Percentiles rank a stretch among this genome's conserved stretches.
phyloP scores from a whole-genome alignment of 371 early-diverging fungal genomes.

The Rhizopus delemar region DNA sequence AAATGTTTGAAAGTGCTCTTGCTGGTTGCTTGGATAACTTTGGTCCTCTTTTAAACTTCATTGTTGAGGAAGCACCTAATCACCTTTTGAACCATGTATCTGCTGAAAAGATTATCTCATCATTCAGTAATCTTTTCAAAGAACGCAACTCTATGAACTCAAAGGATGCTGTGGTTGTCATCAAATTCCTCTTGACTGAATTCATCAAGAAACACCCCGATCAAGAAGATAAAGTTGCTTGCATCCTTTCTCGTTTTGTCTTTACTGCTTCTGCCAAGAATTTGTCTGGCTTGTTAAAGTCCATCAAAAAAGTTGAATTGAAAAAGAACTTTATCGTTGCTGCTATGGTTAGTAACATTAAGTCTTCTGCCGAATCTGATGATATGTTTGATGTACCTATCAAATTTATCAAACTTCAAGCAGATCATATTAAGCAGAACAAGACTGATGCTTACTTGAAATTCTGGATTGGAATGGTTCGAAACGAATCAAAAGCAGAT shows the following conservation, averaged over 20 bases:
- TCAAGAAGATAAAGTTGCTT: conserved; percentile 25
- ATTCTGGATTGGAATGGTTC: conserved; percentile 39
- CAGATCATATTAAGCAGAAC: conserved; percentile 26
- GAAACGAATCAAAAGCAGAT: conserved; percentile 17
- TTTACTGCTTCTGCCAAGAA: conserved; percentile 30
- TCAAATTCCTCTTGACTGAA: conserved; percentile 37
- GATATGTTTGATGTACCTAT: conserved; percentile 22
- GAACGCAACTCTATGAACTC: conserved; percentile 30
- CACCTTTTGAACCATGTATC: conserved; percentile 36
- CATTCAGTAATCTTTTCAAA: conserved; percentile 28
- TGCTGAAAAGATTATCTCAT: conserved; percentile 37
- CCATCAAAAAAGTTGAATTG: not conserved
- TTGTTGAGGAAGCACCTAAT: conserved; percentile 36
- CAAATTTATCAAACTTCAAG: conserved; percentile 37
- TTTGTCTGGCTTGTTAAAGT: conserved; percentile 17
- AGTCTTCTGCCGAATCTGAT: conserved; percentile 11
- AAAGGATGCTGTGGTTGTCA: conserved; percentile 25
- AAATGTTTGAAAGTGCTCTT: conserved; percentile 57
- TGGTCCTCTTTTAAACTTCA: conserved; percentile 42
- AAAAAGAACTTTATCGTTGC: conserved; percentile 15
- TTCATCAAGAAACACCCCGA: conserved; percentile 30
- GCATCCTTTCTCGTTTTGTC: conserved; percentile 35
- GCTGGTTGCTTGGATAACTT: conserved; percentile 56
- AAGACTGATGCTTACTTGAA: conserved; percentile 3
- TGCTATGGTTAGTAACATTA: conserved; percentile 21